Conservation (phyloP, 2,329 filamentous ascomycete genomes). For the Pleoardoris graminearum region DNA sequence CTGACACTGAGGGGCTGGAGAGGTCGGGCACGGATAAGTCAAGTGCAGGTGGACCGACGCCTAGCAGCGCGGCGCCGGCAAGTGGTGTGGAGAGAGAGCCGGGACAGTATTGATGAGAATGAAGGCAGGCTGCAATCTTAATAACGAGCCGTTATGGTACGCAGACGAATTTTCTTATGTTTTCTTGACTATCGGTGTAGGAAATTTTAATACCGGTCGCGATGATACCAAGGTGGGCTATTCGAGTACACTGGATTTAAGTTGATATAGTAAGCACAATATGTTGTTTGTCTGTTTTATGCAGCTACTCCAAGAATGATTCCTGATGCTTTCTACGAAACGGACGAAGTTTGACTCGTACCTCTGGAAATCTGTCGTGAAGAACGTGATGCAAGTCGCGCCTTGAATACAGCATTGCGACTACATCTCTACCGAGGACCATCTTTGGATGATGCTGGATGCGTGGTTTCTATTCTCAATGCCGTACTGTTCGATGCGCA, state of each 20-base stretch:
- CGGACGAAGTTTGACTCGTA: too few species aligned
- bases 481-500: not conserved
- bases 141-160: too few species aligned
- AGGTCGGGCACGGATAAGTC: constrained; percentile 16
- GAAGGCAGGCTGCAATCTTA: not conserved
- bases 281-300: too few species aligned
- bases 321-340: too few species aligned
- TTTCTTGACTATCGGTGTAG: not conserved
- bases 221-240: constrained; percentile 4
- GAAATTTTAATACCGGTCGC: not conserved
- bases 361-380: too few species aligned
- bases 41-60: constrained; percentile 9
- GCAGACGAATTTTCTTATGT: not conserved
- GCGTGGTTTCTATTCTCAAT: not conserved
- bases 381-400: too few species aligned
- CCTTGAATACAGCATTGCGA: not conserved
- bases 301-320: too few species aligned
- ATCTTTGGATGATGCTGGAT: too few species aligned
- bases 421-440: too few species aligned
- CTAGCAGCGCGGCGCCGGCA: constrained; percentile 18
- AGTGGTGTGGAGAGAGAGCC: constrained; percentile 36
- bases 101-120: constrained; percentile 30
- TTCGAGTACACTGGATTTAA: not conserved
- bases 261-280: not conserved
- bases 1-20: constrained; percentile 39